Percentiles rank a stretch among this genome's conserved stretches.
These are phyloP conservation scores for Fallopia convolvulus DNA, from an alignment of 148 eudicot genomes.

Conservation along the genomic window DNA sequence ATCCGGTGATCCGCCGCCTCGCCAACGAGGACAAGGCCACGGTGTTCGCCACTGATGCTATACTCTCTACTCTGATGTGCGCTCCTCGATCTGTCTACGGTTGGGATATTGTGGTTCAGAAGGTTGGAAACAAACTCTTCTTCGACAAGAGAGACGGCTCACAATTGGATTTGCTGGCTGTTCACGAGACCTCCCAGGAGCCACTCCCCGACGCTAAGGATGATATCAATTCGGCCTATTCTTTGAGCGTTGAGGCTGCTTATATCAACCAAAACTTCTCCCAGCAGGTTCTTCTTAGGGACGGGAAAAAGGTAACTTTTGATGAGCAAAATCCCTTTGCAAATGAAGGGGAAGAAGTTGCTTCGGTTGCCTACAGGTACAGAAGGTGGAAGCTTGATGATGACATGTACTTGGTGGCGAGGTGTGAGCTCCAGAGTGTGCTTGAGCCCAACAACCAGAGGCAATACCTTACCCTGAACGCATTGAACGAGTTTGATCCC, in stretches of 20 bases:
- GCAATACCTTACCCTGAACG: conserved; percentile 70
- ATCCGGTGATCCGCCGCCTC: conserved; percentile 69
- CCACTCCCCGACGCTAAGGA: conserved; percentile 84
- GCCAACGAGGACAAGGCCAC: conserved; percentile 96
- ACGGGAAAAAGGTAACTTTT: conserved; percentile 70
- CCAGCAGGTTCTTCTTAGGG: conserved; percentile 80
- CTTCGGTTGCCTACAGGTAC: conserved; percentile 82
- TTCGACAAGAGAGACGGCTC: conserved; percentile 92
- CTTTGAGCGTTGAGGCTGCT: conserved; percentile 80
- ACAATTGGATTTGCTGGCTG: conserved; percentile 63
- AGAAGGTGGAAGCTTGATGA: conserved; percentile 85
- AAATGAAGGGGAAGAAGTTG: conserved; percentile 83
- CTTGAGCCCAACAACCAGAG: conserved; percentile 52
- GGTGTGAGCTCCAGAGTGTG: conserved; percentile 87
- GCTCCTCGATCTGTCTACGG: conserved; percentile 81
- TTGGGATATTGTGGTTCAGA: conserved; percentile 92
- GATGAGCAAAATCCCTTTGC: conserved; percentile 94
- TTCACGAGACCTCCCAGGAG: conserved; percentile 89
- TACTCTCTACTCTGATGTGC: conserved; percentile 74
- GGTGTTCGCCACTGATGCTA: conserved; percentile 80
- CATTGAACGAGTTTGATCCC: conserved; percentile 86
- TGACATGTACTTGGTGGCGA: conserved; percentile 62
- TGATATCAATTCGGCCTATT: conserved; percentile 77
- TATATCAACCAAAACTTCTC: conserved; percentile 91
- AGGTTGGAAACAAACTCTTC: conserved; percentile 86